Conservation (phyloP, 768 basidiomycete genomes). For the Tephrocybe rancida region DNA sequence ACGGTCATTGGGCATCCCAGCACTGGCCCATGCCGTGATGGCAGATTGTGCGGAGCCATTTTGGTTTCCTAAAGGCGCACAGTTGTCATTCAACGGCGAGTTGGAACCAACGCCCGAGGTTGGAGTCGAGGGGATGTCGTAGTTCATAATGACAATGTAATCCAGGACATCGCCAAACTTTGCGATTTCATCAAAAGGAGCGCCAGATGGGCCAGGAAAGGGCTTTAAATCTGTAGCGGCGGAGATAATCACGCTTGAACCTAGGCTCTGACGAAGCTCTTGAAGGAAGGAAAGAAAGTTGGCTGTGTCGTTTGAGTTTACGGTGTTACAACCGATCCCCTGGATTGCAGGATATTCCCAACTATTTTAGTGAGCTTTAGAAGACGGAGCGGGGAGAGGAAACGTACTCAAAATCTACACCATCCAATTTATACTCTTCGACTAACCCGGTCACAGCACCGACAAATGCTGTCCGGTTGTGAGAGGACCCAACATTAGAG, state of each 20-base stretch:
- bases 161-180: conserved; percentile 72
- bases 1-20: conserved; percentile 71
- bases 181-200: conserved; percentile 62
- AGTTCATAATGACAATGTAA: conserved; percentile 75
- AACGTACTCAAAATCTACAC: conserved; percentile 71
- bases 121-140: conserved; percentile 63
- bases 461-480: conserved; percentile 61
- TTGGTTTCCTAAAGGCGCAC: conserved; percentile 58
- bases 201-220: conserved; percentile 60
- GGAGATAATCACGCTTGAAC: conserved; percentile 65
- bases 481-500: conserved; percentile 50
- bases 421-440: conserved; percentile 51
- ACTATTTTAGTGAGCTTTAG: conserved; percentile 34
- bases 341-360: conserved; percentile 83
- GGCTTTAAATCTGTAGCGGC: conserved; percentile 70
- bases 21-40: conserved; percentile 71
- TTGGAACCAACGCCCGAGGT: conserved; percentile 71
- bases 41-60: conserved; percentile 78
- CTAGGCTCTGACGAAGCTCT: conserved; percentile 58
- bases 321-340: conserved; percentile 72
- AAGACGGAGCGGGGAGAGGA: conserved; percentile 4
- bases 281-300: conserved; percentile 83
- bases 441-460: conserved; percentile 53
- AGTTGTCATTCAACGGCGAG: conserved; percentile 81
- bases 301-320: conserved; percentile 64